Evolutionary conservation across 495 filamentous ascomycete species (phyloP), one percentile per base, ranked within the genome.

Genomic region (Penicillium herquei): DNA sequence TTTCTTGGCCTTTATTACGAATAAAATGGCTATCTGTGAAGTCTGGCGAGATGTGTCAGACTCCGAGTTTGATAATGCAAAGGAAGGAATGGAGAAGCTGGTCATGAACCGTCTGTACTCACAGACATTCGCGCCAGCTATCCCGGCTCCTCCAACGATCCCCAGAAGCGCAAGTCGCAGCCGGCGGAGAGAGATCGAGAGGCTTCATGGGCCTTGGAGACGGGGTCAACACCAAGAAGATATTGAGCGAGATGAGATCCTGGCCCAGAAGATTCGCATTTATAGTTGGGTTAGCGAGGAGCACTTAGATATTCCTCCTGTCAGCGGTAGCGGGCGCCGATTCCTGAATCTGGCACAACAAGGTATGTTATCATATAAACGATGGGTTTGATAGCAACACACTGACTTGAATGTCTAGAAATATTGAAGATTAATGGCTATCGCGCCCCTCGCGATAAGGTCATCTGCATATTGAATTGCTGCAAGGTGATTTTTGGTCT

Each of bases 401-500:
- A 26, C 21, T 26, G 21, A 26, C 21, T 26, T 26, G 21, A 26
- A 4, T 1, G 21, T 2, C 21, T 66, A 90, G 95, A 99, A 70
- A 74, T 99, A 35, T 70, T 91, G 13, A 99, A 99, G 70, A 95
- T 99, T 54, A 96, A 91, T 63, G 92, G 87, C 12, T 99, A 99
- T 66, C 84, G 95, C 53, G 94, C 94, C 10, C 94, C 94, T 11
- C 80, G 94, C 66, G 94, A 99, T 73, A 99, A 99, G 71, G 91
- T 99, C 16, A 98, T 99, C 43, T 98, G 94, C 70, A 90, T 98
- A 49, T 73, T 99, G 43, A 99, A 99, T 73, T 96, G 92, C 74
- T 99, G 94, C 81, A 99, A 99, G 70, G 94, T 99, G 51, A 97
- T 99, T 51, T 98, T 99, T 76, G 94, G 92, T n/a, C 80, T 96